phyloP scores from a whole-genome alignment of 1,139 yeast genomes.

The Taphrina confusa region DNA sequence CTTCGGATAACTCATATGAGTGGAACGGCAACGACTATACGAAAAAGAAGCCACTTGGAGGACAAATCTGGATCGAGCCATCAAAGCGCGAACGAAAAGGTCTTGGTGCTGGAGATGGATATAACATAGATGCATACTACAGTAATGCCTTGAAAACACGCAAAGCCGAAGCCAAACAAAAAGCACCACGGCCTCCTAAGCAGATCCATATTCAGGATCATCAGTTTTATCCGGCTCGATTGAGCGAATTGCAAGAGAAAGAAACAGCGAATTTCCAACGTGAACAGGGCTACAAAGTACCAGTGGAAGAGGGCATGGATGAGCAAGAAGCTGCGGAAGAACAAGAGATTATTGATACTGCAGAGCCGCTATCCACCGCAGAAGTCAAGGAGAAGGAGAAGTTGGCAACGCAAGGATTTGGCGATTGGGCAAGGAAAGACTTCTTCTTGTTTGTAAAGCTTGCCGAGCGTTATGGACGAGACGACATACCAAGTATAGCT shows the following conservation, averaged over 20 bases:
- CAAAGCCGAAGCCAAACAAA: constrained; percentile 48
- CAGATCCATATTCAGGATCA: constrained; percentile 61
- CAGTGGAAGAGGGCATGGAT: constrained; percentile 51
- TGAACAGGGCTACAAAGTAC: constrained; percentile 68
- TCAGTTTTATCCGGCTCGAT: constrained; percentile 75
- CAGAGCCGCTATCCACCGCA: constrained; percentile 72
- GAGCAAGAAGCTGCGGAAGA: constrained; percentile 53
- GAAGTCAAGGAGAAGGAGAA: constrained; percentile 66
- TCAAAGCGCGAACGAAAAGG: constrained; percentile 79
- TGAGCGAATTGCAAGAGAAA: constrained; percentile 66
- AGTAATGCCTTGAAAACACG: constrained; percentile 65
- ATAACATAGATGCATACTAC: constrained; percentile 83
- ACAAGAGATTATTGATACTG: constrained; percentile 68
- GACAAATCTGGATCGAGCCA: constrained; percentile 76
- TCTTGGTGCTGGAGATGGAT: constrained; percentile 60
- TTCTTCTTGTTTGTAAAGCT: constrained; percentile 82
- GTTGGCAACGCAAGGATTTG: constrained; percentile 66
- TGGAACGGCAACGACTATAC: constrained; percentile 97
- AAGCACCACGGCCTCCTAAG: constrained; percentile 53
- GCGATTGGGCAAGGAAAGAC: constrained; percentile 83
- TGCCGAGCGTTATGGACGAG: constrained; percentile 76
- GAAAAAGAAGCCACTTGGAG: constrained; percentile 54
- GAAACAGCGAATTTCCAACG: constrained; percentile 78
- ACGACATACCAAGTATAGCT: constrained; percentile 61
- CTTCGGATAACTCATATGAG: constrained; percentile 89